phyloP scores from a whole-genome alignment of 139 green algal species.

The Picochlorum sp. region DNA sequence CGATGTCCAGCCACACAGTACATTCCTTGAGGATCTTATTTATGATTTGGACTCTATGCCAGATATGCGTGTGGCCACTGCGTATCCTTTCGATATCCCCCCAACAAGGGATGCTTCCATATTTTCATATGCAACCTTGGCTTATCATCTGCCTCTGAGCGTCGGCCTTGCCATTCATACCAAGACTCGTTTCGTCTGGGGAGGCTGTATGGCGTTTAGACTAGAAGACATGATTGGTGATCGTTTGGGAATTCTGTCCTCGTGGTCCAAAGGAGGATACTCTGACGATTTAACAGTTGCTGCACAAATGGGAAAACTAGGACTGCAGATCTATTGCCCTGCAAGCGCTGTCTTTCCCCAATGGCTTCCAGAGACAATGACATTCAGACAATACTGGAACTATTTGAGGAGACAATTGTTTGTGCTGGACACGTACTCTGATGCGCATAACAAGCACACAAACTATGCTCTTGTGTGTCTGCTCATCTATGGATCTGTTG shows the following conservation, averaged over 20 bases:
- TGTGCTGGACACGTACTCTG: conserved; percentile 83
- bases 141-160: conserved; percentile 75
- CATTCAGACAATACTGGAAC: conserved; percentile 65
- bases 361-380: conserved; percentile 29
- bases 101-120: conserved; percentile 23
- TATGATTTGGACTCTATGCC: conserved; percentile 47
- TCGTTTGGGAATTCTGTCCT: conserved; percentile 44
- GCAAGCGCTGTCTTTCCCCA: conserved; percentile 66
- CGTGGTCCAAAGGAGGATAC: conserved; percentile 72
- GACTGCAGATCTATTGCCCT: conserved; percentile 53
- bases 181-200: conserved; percentile 71
- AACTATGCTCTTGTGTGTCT: conserved; percentile 62
- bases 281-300: conserved; percentile 85
- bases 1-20: conserved; percentile 73
- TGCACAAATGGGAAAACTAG: conserved; percentile 39
- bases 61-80: conserved; percentile 59
- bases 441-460: conserved; percentile 35
- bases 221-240: conserved; percentile 29
- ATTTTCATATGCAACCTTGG: conserved; percentile 41
- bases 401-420: conserved; percentile 87
- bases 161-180: conserved; percentile 56
- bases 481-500: conserved; percentile 54
- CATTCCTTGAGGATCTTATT: conserved; percentile 51
- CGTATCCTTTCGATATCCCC: conserved; percentile 84
- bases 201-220: conserved; percentile 82